Evolutionary conservation across 495 filamentous ascomycete species (phyloP), one percentile per base, ranked within the genome.

Genomic region (Penicillium chermesinum): DNA sequence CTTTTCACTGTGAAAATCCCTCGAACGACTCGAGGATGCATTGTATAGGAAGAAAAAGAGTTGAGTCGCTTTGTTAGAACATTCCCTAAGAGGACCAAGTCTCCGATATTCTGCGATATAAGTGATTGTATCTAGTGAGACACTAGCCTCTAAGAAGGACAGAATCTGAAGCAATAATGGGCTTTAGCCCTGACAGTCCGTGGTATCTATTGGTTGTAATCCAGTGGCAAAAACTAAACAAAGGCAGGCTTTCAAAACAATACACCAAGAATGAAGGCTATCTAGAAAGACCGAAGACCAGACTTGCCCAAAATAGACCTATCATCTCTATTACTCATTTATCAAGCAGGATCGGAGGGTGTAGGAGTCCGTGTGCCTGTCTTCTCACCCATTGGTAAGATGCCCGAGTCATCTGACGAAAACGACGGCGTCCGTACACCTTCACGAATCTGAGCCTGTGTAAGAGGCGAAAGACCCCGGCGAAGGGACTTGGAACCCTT

Each of bases 371-470:
- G 54, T 45, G 48, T 50, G 48, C 27, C 15, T 19, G 65, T 62
- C 43, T 59, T 59, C 34, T 55, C 57, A 7, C 49, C 54, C 55
- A 58, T 53, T 2, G 55, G 48, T 27, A 55, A 16, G 12, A 59
- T 39, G 2, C 53, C 59, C 21, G 63, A 70, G 38, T 71, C 69
- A 19, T 71, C 67, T 5, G 67, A 71, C 4, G 69, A 69, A 21
- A 71, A 63, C 1, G 67, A 71, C 18, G 63, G 55, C 7, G 61
- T 62, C 7, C 57, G 61, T 16, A 70, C 59, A 32, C 70, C 67
- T 41, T 75, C 72, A 10, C 70, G 57, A 16, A 71, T 61, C 39
- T 70, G 69, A n/a, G 69, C 67, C 48, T 72, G 69, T 9, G 72
- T 70, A 8, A 75, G 49, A 46, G 72, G 69, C 17, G 72, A 73